These are phyloP conservation scores for Breynia disticha DNA, from an alignment of 441 rosid genomes.

Conservation along the genomic window DNA sequence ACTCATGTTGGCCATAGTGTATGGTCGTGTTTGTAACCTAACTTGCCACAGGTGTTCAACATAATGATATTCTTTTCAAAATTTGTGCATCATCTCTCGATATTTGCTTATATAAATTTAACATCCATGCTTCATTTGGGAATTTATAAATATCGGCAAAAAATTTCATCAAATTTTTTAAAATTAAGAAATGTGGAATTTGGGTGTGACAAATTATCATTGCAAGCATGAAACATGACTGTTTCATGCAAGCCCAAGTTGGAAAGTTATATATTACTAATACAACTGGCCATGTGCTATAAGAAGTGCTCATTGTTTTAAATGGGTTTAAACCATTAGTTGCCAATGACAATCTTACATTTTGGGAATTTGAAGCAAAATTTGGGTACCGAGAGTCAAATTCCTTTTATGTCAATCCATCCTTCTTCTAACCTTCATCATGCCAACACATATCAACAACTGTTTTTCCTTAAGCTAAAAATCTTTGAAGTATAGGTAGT, in stretches of 20 bases:
- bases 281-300: slow-evolving; percentile 1
- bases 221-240: too few relatives aligned
- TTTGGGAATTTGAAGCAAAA: neutral
- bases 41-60: too few relatives aligned
- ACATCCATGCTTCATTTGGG: too few relatives aligned
- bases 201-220: too few relatives aligned
- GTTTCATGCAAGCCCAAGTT: neutral
- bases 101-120: too few relatives aligned
- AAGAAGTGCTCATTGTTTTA: neutral
- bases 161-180: too few relatives aligned
- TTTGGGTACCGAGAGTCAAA: neutral
- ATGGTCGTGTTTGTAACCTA: too few relatives aligned
- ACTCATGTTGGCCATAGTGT: too few relatives aligned
- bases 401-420: neutral
- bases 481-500: neutral
- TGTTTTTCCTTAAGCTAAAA: neutral
- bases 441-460: slow-evolving; percentile 12
- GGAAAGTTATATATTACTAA: slow-evolving; percentile 6
- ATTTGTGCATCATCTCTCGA: too few relatives aligned
- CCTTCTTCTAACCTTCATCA: neutral
- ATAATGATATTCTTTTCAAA: too few relatives aligned
- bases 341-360: slow-evolving; percentile 1
- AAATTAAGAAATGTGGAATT: too few relatives aligned
- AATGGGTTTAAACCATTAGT: slow-evolving; percentile 14
- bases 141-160: too few relatives aligned